These are phyloP conservation scores for Psilocybe subaeruginosa DNA, from an alignment of 768 basidiomycete species.

Conservation along the genomic window DNA sequence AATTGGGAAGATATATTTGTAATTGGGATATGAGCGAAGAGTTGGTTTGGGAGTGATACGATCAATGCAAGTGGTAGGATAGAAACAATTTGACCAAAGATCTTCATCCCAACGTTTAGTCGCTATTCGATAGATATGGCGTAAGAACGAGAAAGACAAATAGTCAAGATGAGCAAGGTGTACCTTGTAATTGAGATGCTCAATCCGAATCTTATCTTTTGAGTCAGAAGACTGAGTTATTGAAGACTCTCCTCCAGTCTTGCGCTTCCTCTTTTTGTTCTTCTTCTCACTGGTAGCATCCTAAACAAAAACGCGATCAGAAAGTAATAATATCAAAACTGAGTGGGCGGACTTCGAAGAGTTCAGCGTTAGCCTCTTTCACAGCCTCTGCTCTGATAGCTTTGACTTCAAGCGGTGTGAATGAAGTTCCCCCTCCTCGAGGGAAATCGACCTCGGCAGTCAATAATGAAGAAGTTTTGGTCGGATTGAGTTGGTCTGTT, in stretches of 20 bases:
- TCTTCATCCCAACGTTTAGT: constrained; percentile 79
- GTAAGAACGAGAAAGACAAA: background rate
- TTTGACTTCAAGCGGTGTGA: constrained; percentile 91
- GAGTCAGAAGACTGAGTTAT: constrained; percentile 31
- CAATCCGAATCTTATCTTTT: constrained; percentile 72
- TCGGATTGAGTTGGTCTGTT: constrained; percentile 15
- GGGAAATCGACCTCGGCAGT: constrained; percentile 90
- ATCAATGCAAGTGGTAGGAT: constrained; percentile 89
- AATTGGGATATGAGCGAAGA: constrained; percentile 92
- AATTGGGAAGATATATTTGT: constrained; percentile 86
- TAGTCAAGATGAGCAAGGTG: constrained; percentile 7
- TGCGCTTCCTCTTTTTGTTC: constrained; percentile 50
- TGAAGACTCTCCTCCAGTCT: constrained; percentile 40
- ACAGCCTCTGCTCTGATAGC: constrained; percentile 81
- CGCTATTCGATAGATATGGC: constrained; percentile 51
- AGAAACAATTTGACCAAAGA: constrained; percentile 85
- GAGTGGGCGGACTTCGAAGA: constrained; percentile 53
- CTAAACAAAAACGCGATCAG: constrained; percentile 24
- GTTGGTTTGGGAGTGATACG: constrained; percentile 94
- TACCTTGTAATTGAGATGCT: constrained; percentile 94
- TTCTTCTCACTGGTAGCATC: constrained; percentile 44
- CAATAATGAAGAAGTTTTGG: constrained; percentile 30
- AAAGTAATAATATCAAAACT: background rate
- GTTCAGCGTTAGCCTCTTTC: constrained; percentile 81
- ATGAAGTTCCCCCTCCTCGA: constrained; percentile 87